Percentiles rank a stretch among this genome's conserved stretches.
phyloP scores from a whole-genome alignment of 2,329 filamentous ascomycete species.

The Penicillium sp. region DNA sequence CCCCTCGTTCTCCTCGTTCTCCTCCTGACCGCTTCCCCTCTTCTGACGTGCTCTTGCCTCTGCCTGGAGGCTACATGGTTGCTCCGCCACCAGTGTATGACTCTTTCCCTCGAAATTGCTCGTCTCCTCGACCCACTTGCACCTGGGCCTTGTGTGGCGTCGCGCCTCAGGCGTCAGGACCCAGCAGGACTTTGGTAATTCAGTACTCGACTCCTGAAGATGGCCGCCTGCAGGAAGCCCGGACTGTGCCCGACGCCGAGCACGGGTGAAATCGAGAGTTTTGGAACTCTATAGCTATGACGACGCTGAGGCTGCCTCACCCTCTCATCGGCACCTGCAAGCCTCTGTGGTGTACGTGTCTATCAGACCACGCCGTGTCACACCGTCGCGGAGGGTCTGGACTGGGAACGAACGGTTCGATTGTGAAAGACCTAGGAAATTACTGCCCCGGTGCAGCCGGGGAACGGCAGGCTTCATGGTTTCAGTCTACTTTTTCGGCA shows the following conservation, averaged over 20 bases:
- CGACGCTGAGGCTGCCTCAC: background rate
- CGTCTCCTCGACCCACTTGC: slow-evolving; percentile 7
- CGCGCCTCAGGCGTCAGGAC: slow-evolving; percentile 17
- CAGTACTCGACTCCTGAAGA: slow-evolving; percentile 6
- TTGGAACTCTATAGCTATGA: slow-evolving; percentile 11
- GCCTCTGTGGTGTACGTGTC: background rate
- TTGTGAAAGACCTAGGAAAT: slow-evolving; percentile 12
- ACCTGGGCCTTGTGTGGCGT: slow-evolving; percentile 23
- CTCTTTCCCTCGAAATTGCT: background rate
- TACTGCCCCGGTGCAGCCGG: slow-evolving; percentile 8
- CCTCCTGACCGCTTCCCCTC: slow-evolving; percentile 14
- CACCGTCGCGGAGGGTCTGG: slow-evolving; percentile 2
- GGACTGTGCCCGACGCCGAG: slow-evolving; percentile 15
- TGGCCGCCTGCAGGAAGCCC: slow-evolving; percentile 15
- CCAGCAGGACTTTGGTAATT: background rate
- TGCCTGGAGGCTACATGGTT: background rate
- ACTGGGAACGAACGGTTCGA: slow-evolving; percentile 1
- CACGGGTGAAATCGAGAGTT: slow-evolving; percentile 14
- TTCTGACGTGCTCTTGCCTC: background rate
- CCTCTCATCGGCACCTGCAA: slow-evolving; percentile 1
- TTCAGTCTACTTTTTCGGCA: slow-evolving; percentile 6
- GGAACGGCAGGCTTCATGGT: slow-evolving; percentile 11
- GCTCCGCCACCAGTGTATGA: slow-evolving; percentile 12
- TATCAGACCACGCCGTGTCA: slow-evolving; percentile 10
- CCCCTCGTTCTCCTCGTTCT: background rate